A percentile compares a stretch with the other conserved stretches of the same genome.
phyloP scores from a whole-genome alignment of 768 basidiomycete genomes.

The Boletus pseudopeckii region DNA sequence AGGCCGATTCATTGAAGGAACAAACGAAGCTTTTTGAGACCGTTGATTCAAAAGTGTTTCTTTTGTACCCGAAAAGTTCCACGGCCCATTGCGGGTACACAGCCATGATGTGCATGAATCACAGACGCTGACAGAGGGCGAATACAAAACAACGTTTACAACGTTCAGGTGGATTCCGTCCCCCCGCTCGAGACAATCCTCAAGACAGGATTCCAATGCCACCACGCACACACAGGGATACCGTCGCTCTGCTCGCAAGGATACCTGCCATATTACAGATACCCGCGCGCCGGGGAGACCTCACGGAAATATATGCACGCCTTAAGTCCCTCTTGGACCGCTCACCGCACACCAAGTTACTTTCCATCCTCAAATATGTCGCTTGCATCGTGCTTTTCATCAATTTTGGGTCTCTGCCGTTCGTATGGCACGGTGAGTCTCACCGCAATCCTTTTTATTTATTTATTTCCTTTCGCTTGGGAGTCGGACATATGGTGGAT shows the following conservation, averaged over 20 bases:
- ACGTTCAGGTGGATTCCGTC: too few species aligned
- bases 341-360: slow-evolving; percentile 1
- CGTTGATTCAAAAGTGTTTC: too few species aligned
- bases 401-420: slow-evolving; percentile 59
- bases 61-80: too few species aligned
- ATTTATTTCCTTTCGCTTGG: too few species aligned
- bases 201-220: slow-evolving; percentile 7
- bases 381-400: slow-evolving; percentile 47
- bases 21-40: too few species aligned
- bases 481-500: not conserved
- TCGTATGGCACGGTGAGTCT: slow-evolving; percentile 66
- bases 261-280: slow-evolving; percentile 7
- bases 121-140: too few species aligned
- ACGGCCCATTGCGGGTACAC: too few species aligned
- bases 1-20: too few species aligned
- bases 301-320: not conserved
- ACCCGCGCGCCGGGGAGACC: not conserved
- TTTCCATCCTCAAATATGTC: slow-evolving; percentile 17
- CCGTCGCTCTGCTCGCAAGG: slow-evolving; percentile 7
- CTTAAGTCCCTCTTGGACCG: slow-evolving; percentile 4
- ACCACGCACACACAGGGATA: slow-evolving; percentile 2
- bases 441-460: not conserved
- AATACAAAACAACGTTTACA: too few species aligned
- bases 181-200: not conserved
- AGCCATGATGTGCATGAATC: too few species aligned